Conservation (phyloP, 1,139 yeast genomes). For the Yamadazyma mexicana region DNA sequence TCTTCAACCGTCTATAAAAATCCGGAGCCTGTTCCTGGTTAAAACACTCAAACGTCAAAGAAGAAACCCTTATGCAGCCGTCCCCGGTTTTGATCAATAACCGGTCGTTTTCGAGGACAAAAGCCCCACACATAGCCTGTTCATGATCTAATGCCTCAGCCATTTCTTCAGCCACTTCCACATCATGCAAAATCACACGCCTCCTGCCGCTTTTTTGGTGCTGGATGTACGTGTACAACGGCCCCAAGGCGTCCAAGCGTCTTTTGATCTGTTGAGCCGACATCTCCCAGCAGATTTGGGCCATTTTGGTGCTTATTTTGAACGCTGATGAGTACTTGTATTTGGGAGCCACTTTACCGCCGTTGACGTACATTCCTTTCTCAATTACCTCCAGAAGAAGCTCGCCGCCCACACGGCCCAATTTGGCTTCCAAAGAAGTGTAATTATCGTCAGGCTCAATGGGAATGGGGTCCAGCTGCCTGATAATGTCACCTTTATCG, state of each 20-base stretch:
- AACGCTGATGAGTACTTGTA: slow-evolving; percentile 56
- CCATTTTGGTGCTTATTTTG: slow-evolving; percentile 44
- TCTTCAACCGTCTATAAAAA: slow-evolving; percentile 42
- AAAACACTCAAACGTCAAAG: slow-evolving; percentile 57
- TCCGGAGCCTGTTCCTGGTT: slow-evolving; percentile 45
- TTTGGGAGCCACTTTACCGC: slow-evolving; percentile 15
- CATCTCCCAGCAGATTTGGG: slow-evolving; percentile 45
- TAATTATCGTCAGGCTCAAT: slow-evolving; percentile 45
- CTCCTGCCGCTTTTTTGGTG: slow-evolving; percentile 28
- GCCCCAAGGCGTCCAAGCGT: slow-evolving; percentile 57
- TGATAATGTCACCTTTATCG: slow-evolving; percentile 72
- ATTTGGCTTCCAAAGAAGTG: slow-evolving; percentile 37
- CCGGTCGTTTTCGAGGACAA: slow-evolving; percentile 24
- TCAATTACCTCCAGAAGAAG: slow-evolving; percentile 50
- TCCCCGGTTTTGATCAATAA: slow-evolving; percentile 44
- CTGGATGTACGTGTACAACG: slow-evolving; percentile 49
- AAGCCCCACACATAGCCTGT: too few species aligned
- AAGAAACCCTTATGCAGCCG: slow-evolving; percentile 36
- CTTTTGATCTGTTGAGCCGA: slow-evolving; percentile 43
- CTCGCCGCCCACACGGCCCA: slow-evolving; percentile 62
- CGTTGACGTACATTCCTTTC: slow-evolving; percentile 27
- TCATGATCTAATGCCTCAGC: slow-evolving; percentile 18
- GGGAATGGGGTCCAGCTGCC: slow-evolving; percentile 50
- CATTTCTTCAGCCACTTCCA: slow-evolving; percentile 13
- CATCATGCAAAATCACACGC: slow-evolving; percentile 49